Percentiles rank a stretch among this genome's conserved stretches.
Conservation (phyloP, 306 rosid genomes). For the Gastrolobium bilobum region DNA sequence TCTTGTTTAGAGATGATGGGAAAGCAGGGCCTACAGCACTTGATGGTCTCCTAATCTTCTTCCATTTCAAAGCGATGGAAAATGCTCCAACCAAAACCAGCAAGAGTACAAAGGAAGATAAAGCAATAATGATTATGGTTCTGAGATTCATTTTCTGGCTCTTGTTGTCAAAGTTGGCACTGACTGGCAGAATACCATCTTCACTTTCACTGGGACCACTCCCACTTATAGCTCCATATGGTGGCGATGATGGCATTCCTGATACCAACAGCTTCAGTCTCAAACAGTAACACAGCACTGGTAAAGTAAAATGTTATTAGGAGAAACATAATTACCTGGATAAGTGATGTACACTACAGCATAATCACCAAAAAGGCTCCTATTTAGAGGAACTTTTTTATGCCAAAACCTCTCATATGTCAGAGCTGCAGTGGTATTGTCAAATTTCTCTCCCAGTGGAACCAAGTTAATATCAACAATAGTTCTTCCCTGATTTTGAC, state of each 20-base stretch:
- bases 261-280: constrained; percentile 60
- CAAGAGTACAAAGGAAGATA: constrained; percentile 90
- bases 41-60: constrained; percentile 82
- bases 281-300: constrained; percentile 41
- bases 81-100: constrained; percentile 81
- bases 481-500: constrained; percentile 88
- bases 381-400: constrained; percentile 88
- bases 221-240: constrained; percentile 64
- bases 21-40: constrained; percentile 85
- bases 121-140: constrained; percentile 78
- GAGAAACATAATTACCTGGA: constrained; percentile 75
- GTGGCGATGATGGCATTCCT: constrained; percentile 91
- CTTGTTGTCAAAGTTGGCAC: constrained; percentile 76
- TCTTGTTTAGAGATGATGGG: constrained; percentile 84
- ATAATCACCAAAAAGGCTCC: constrained; percentile 83
- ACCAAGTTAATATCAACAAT: constrained; percentile 91
- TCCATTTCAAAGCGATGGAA: constrained; percentile 74
- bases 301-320: constrained; percentile 38
- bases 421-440: constrained; percentile 90
- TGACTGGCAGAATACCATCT: constrained; percentile 75
- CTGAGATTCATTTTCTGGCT: constrained; percentile 81
- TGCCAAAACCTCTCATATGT: constrained; percentile 90
- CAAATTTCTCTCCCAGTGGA: constrained; percentile 96
- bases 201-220: constrained; percentile 69
- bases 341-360: constrained; percentile 76